Evolutionary conservation across 805 yeast genomes (phyloP), one percentile per base, ranked within the genome.

Genomic region (Groenewaldozyma tartarivorans): DNA sequence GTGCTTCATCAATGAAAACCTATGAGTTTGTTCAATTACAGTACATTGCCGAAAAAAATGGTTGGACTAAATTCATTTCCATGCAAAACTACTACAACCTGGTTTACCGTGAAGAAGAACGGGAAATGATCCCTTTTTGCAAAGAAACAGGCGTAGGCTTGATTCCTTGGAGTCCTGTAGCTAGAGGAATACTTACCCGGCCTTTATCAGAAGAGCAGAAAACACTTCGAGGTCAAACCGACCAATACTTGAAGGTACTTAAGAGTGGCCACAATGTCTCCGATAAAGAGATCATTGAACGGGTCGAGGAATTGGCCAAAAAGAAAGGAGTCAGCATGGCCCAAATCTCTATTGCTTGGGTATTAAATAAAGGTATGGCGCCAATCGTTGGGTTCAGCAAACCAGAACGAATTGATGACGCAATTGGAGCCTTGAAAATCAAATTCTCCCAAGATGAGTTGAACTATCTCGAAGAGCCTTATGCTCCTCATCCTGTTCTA

Each of bases 1-100:
- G 83, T 13, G 82, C 83, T 1, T 75, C 81, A 1, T 60, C 79
- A 1, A 77, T 78, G 82, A 62, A 64, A 48, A 69, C 78, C 3
- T 55, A 60, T 17, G 74, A 77, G 49, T 77, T 78, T 55, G 74
- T 67, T n/a, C 48, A 50, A 27, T 50, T 74, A 50, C 84, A 79
- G 52, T 61, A 57, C 45, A 57, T 67, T 41, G 84, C 85, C 4
- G 81, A 77, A 43, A 64, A 63, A 50, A 48, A 68, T 48, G 69
- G 68, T 22, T 78, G 79, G 79, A 63, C 64, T 45, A 75, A 75
- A 53, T 79, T 79, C 48, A 65, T 79, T 40, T 62, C 71, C 17
- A 71, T 76, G 73, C 84, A 79, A 58, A 71, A 72, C 47, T 70
- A 61, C 51, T 74, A 76, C 58, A 77, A 75, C 50, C 60, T 78